Evolutionary conservation across 192 early-diverging fungal genomes (phyloP).

Genomic region (Gigaspora rosea): DNA sequence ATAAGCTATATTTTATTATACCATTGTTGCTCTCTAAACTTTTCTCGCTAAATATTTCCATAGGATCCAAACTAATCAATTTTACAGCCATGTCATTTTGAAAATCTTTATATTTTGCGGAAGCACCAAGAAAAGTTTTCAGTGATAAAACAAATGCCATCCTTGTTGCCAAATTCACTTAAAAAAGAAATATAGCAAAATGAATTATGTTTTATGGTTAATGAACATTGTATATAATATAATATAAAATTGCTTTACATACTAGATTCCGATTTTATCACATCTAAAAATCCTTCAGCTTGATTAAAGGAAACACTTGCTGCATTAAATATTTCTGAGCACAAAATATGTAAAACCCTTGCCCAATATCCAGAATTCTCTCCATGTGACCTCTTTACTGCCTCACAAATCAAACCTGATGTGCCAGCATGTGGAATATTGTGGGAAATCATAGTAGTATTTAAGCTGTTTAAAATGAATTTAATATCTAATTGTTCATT

Average conservation of each 20-base stretch:
- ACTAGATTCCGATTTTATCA: constrained; percentile 6
- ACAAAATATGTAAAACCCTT: constrained; percentile 18
- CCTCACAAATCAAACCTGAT: constrained; percentile 2
- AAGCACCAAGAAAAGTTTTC: constrained; percentile 22
- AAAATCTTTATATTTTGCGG: constrained; percentile 26
- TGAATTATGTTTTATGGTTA: background rate
- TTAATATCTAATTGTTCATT: background rate
- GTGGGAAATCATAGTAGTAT: background rate
- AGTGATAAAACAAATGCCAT: constrained; percentile 33
- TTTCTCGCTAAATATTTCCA: constrained; percentile 24
- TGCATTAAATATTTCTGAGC: background rate
- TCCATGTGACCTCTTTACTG: constrained; percentile 1
- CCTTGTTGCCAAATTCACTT: constrained; percentile 30
- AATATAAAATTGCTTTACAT: background rate
- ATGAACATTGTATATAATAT: background rate
- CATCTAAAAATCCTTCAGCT: constrained; percentile 25
- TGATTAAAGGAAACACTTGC: background rate
- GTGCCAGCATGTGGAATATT: background rate
- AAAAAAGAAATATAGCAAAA: background rate
- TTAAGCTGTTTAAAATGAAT: background rate
- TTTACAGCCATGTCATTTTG: constrained; percentile 36
- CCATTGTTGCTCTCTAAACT: background rate
- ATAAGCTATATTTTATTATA: background rate
- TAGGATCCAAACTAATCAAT: constrained; percentile 23
- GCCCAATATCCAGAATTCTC: constrained; percentile 4